Conservation (phyloP, 2,329 filamentous ascomycete genomes). For the Purpureocillium takamizusanense region DNA sequence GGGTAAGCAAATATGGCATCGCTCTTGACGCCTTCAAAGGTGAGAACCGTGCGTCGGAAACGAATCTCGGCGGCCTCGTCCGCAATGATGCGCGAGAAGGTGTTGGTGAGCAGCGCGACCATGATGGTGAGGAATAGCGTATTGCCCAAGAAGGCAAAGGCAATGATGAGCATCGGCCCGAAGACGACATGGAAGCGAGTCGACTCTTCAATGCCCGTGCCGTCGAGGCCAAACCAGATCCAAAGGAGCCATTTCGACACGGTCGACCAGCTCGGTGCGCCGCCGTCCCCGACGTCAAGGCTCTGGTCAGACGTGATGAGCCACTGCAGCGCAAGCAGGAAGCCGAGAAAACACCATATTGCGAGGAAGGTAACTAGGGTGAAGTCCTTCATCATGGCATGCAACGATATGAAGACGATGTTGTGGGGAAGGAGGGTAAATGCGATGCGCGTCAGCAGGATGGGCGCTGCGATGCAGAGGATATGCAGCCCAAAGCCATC, state of each 20-base stretch:
- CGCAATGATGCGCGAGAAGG: constrained; percentile 60
- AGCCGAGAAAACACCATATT: constrained; percentile 61
- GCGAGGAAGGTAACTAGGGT: constrained; percentile 57
- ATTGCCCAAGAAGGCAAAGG: constrained; percentile 66
- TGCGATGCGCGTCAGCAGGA: constrained; percentile 61
- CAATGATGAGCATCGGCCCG: constrained; percentile 60
- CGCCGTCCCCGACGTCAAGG: constrained; percentile 9
- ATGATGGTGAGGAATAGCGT: constrained; percentile 67
- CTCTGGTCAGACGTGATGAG: constrained; percentile 29
- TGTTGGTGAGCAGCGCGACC: constrained; percentile 65
- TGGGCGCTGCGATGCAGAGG: constrained; percentile 56
- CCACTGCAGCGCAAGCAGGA: constrained; percentile 62
- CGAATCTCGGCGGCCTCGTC: constrained; percentile 63
- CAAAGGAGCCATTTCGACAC: constrained; percentile 71
- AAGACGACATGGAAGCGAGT: constrained; percentile 56
- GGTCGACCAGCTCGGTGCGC: constrained; percentile 34
- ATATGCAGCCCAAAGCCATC: constrained; percentile 53
- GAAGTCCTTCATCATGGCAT: constrained; percentile 69
- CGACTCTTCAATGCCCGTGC: constrained; percentile 40
- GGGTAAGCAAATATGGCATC: constrained; percentile 63
- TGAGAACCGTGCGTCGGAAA: constrained; percentile 62
- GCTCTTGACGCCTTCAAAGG: constrained; percentile 65
- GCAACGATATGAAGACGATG: constrained; percentile 64
- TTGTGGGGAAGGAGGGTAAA: constrained; percentile 69
- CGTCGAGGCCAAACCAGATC: constrained; percentile 73